A percentile compares a stretch with the other conserved stretches of the same genome.
These are phyloP conservation scores for Colletotrichum abscissum DNA, from an alignment of 2,329 filamentous ascomycete genomes.

Conservation along the genomic window DNA sequence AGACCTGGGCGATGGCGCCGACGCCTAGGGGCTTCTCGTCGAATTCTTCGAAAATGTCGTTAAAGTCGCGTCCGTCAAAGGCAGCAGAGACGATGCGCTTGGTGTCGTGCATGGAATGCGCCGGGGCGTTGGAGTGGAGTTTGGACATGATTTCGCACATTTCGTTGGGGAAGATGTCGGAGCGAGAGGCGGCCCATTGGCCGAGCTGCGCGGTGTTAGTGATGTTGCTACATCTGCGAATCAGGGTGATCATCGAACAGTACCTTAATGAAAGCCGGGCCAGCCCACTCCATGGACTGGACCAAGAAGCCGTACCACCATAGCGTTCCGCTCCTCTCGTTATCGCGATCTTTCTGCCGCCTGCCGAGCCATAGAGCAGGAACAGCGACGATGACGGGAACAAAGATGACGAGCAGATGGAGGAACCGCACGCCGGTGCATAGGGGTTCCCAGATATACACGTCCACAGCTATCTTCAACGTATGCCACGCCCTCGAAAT, in stretches of 20 bases:
- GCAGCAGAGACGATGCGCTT: constrained; percentile 83
- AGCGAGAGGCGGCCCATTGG: constrained; percentile 97
- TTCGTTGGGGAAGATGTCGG: constrained; percentile 94
- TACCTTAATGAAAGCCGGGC: constrained; percentile 97
- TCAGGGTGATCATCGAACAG: neutral
- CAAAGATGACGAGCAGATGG: constrained; percentile 87
- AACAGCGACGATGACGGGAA: constrained; percentile 85
- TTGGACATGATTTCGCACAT: constrained; percentile 95
- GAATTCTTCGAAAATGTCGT: constrained; percentile 97
- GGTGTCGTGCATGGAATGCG: constrained; percentile 85
- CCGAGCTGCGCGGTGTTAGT: constrained; percentile 70
- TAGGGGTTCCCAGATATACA: constrained; percentile 84
- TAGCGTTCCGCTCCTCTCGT: constrained; percentile 83
- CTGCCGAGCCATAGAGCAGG: constrained; percentile 84
- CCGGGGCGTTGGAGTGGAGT: constrained; percentile 92
- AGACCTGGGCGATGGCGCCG: constrained; percentile 96
- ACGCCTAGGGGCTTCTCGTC: constrained; percentile 90
- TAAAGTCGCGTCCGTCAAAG: constrained; percentile 82
- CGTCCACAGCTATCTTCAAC: constrained; percentile 75
- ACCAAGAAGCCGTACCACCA: constrained; percentile 97
- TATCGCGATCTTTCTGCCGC: constrained; percentile 71
- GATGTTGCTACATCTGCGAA: too few relatives aligned
- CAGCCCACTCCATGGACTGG: constrained; percentile 88
- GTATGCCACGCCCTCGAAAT: constrained; percentile 68
- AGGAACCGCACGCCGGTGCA: constrained; percentile 90